Percentiles rank a stretch among this genome's conserved stretches.
Conservation (phyloP, 2,329 filamentous ascomycete genomes). For the Claviceps pazoutovae region DNA sequence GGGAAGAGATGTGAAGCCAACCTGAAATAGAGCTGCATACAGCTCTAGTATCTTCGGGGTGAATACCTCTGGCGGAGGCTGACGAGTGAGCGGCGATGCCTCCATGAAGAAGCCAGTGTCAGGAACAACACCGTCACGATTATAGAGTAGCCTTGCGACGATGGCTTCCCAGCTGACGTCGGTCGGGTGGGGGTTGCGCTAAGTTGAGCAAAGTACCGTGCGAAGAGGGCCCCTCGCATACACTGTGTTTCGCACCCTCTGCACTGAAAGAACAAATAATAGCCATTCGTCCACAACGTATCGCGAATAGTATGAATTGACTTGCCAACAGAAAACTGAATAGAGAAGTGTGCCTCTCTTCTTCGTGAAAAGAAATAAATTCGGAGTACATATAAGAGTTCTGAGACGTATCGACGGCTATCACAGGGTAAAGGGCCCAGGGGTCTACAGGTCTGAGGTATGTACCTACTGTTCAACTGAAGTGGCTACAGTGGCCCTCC, state of each 20-base stretch:
- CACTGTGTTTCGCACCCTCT: not conserved
- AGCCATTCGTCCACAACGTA: not conserved
- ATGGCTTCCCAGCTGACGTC: not conserved
- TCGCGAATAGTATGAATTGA: no score
- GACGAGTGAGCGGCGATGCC: conserved; percentile 83
- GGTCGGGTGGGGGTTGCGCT: not conserved
- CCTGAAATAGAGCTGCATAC: conserved; percentile 74
- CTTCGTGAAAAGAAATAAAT: no score
- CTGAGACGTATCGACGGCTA: no score
- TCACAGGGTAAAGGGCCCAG: no score
- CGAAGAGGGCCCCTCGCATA: not conserved
- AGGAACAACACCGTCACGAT: conserved; percentile 1
- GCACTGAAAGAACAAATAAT: not conserved
- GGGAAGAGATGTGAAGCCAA: conserved; percentile 18
- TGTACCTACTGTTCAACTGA: no score
- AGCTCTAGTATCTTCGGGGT: conserved; percentile 87
- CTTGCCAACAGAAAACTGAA: no score
- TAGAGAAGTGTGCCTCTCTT: no score
- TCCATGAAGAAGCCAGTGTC: conserved; percentile 45
- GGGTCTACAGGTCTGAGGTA: no score
- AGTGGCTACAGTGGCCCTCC: no score
- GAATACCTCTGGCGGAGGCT: conserved; percentile 78
- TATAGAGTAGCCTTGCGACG: not conserved
- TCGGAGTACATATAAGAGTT: no score
- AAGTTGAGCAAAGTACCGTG: not conserved